Base-by-base conservation (phyloP, 2,329 filamentous ascomycete genomes). In the Beauveria asiatica region DNA sequence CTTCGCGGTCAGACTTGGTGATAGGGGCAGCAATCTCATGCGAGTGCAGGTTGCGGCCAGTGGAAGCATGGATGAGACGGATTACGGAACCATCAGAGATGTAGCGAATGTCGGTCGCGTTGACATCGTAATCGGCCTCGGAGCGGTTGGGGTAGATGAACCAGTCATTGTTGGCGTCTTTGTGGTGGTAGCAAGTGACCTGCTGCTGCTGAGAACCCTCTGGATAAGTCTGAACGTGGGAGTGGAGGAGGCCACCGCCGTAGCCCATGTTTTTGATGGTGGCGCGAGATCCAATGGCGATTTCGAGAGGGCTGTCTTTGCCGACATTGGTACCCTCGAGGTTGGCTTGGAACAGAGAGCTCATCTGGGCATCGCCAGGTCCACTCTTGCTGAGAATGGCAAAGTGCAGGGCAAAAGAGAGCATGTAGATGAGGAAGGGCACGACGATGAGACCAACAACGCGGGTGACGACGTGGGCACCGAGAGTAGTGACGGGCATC, bases 261-360 rank as follows among this genome's bases (percentile, higher is more conserved):
- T 99, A 99, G 37, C 94, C 94, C 94, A 97, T 99, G 74, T 99
- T 99, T 82, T 99, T 99, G 66, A 99, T 79, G 0, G 94, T 99
- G 9, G 88, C 89, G 62, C 89, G 86, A 41, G 94, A 99, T 27
- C 95, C 94, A 64, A 89, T 80, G 5, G 92, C 93, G 65, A 99
- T 81, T 71, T 99, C 94, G 17, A 99, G 82, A 23, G 95, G 94
- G 70, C 92, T 97, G 73, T 96, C 89, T 73, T 90, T 92, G 70
- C 93, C 93, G 63, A 99, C 93, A 65, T 95, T 89, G 11, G 93
- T 97, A 27, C 94, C 94, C 68, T 85, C 87, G 42, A 99, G 82
- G 71, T 99, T 99, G 52, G 95, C 94, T 74, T 99, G 94, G 83
- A 99, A 99, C 55, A 99, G 84, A 27, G 94, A 99, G 78, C 92